Base-by-base conservation (phyloP, 371 early-diverging fungal genomes). In the Nematocida ironsii region DNA sequence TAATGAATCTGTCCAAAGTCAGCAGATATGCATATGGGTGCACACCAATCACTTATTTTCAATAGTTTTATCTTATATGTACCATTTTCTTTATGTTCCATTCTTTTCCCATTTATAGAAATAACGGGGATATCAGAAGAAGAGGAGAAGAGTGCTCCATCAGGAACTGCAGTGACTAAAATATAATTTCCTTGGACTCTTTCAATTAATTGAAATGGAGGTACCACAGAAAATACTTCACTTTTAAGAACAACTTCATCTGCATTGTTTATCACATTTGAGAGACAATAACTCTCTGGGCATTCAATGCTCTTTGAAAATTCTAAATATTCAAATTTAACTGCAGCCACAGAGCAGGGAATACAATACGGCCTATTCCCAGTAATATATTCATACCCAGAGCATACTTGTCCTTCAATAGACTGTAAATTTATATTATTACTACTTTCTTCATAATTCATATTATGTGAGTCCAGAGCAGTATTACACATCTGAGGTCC, bases 171-270 rank as follows among this genome's bases (percentile, higher is more conserved):
- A 23, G 47, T 9, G 0, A 70, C 80, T 27, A 40, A 9, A 16
- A 70, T 7, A 55, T 78, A 56, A 62, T 78, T 78, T 48, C 80
- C 80, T 50, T 25, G 25, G 6, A 78, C 16, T 58, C 6, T 58
- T 70, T 78, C 80, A 75, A 33, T 42, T 67, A 70, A 50, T 25
- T 48, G 23, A 47, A 78, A 69, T 23, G 80, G 80, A 20, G 47
- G 52, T 0, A 27, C 39, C 11, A 78, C 80, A 20, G 16, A 11
- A 20, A 70, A 44, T 6, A 42, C 5, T n/a, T 47, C 44, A 7
- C 20, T 58, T 18, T 54, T 48, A 5, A 70, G 23, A 48, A 70
- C 23, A 5, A 39, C 45, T 62, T 78, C 80, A 5, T 78, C 55
- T 0, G 58, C n/a, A 40, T 25, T 57, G 25, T 68, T 68, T 7